A percentile compares a stretch with the other conserved stretches of the same genome.
Evolutionary conservation across 208 protist genomes (phyloP).

Genomic region (Acanthamoeba royreba): DNA sequence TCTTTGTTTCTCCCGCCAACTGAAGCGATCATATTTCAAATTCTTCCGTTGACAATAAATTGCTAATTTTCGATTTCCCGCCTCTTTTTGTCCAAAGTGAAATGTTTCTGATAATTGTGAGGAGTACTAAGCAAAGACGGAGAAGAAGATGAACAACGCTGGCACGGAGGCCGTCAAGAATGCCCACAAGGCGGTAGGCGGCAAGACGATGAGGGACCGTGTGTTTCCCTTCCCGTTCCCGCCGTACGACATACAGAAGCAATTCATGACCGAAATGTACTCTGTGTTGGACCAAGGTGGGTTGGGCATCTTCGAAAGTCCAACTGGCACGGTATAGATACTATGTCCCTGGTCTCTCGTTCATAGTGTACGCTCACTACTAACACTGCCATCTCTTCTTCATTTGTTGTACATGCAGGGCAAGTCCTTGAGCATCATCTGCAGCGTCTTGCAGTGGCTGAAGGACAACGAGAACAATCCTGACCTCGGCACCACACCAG

Average conservation of each 20-base stretch:
- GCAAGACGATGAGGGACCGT: too few relatives aligned
- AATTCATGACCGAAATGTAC: conserved; percentile 75
- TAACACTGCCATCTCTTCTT: not conserved
- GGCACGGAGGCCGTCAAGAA: too few relatives aligned
- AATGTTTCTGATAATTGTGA: too few relatives aligned
- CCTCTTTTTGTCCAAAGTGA: too few relatives aligned
- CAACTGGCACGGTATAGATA: conserved; percentile 85
- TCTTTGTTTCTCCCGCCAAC: too few relatives aligned
- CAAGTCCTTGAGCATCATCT: conserved; percentile 93
- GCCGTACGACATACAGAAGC: conserved; percentile 74
- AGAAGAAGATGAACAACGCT: too few relatives aligned
- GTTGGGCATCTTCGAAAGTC: conserved; percentile 91
- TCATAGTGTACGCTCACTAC: not conserved
- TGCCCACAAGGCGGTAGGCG: too few relatives aligned
- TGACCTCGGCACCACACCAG: not conserved
- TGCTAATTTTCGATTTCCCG: too few relatives aligned
- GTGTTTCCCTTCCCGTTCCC: conserved; percentile 77
- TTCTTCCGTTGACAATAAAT: too few relatives aligned
- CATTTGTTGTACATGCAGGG: conserved; percentile 64
- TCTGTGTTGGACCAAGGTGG: conserved; percentile 53
- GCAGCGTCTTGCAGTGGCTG: conserved; percentile 75
- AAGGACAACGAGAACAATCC: conserved; percentile 45
- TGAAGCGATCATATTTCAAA: too few relatives aligned
- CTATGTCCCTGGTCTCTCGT: not conserved
- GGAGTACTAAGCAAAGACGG: too few relatives aligned